Evolutionary conservation across 2,329 filamentous ascomycete genomes (phyloP).

Genomic region (Fonsecaea nubica): DNA sequence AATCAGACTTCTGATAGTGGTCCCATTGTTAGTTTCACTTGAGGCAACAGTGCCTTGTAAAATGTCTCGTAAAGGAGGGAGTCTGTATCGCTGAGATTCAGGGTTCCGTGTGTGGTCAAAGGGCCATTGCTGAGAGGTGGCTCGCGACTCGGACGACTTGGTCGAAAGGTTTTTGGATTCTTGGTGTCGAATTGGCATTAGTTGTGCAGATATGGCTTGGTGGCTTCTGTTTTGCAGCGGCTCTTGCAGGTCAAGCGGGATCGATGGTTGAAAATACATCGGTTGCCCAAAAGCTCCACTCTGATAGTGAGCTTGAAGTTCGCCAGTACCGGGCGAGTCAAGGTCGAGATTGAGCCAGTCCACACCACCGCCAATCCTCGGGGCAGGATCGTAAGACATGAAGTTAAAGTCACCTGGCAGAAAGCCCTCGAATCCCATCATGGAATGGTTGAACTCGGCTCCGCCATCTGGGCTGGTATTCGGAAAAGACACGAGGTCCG

Average conservation of each 20-base stretch:
- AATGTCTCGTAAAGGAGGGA: slow-evolving; percentile 34
- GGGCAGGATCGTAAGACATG: slow-evolving; percentile 24
- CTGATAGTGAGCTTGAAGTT: slow-evolving; percentile 21
- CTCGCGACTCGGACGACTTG: slow-evolving; percentile 19
- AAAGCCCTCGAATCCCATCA: slow-evolving; percentile 27
- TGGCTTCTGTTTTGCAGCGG: slow-evolving; percentile 17
- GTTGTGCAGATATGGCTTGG: background rate
- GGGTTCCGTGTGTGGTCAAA: slow-evolving; percentile 33
- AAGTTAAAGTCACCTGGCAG: slow-evolving; percentile 30
- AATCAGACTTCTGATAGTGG: slow-evolving; percentile 25
- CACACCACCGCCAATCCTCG: slow-evolving; percentile 27
- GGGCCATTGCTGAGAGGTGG: slow-evolving; percentile 31
- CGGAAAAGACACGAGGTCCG: slow-evolving; percentile 26
- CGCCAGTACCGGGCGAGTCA: slow-evolving; percentile 27
- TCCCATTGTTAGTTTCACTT: slow-evolving; percentile 21
- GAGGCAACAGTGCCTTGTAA: slow-evolving; percentile 31
- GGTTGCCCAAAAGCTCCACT: slow-evolving; percentile 13
- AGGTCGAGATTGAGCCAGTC: slow-evolving; percentile 31
- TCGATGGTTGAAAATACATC: slow-evolving; percentile 11
- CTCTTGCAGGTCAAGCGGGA: slow-evolving; percentile 3
- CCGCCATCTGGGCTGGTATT: slow-evolving; percentile 26
- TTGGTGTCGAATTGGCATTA: slow-evolving; percentile 18
- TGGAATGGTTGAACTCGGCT: slow-evolving; percentile 22
- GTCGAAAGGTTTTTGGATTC: slow-evolving; percentile 8
- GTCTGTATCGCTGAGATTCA: slow-evolving; percentile 25